These are phyloP conservation scores for Pelargonium fulgidum DNA, from an alignment of 441 rosid species.

Conservation along the genomic window DNA sequence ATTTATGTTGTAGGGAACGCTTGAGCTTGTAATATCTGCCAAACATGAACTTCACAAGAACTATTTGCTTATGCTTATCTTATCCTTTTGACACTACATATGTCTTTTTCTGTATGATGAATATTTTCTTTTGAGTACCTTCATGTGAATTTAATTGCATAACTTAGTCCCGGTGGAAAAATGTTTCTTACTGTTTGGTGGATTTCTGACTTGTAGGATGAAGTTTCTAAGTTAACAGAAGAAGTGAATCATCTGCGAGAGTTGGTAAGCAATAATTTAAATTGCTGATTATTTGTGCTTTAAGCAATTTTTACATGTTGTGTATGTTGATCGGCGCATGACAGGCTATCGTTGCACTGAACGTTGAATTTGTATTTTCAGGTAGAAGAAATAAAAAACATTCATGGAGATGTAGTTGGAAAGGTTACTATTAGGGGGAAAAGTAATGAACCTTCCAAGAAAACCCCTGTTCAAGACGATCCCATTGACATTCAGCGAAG, in stretches of 20 bases:
- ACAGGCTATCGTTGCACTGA: slow-evolving; percentile 6
- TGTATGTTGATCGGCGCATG: background rate
- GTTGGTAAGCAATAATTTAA: slow-evolving; percentile 34
- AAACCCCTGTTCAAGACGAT: slow-evolving; percentile 34
- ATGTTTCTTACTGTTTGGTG: background rate
- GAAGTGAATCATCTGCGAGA: slow-evolving; percentile 48
- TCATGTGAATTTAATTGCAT: background rate
- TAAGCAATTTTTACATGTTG: background rate
- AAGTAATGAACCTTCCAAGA: slow-evolving; percentile 4
- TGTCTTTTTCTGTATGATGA: background rate
- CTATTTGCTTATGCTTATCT: background rate
- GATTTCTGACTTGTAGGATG: slow-evolving; percentile 45
- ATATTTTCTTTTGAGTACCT: background rate
- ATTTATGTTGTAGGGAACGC: no score
- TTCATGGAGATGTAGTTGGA: slow-evolving; percentile 23
- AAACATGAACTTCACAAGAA: no score
- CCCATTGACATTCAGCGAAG: slow-evolving; percentile 55
- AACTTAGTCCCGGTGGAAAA: background rate
- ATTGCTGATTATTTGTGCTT: background rate
- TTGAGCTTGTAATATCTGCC: no score
- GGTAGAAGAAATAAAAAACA: slow-evolving; percentile 45
- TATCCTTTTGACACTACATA: background rate
- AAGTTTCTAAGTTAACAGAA: slow-evolving; percentile 54
- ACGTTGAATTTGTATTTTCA: slow-evolving; percentile 24
- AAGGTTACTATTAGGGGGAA: slow-evolving; percentile 5